A percentile compares a stretch with the other conserved stretches of the same genome.
Conservation (phyloP, 305 asterid species). For the Coffea humblotiana region DNA sequence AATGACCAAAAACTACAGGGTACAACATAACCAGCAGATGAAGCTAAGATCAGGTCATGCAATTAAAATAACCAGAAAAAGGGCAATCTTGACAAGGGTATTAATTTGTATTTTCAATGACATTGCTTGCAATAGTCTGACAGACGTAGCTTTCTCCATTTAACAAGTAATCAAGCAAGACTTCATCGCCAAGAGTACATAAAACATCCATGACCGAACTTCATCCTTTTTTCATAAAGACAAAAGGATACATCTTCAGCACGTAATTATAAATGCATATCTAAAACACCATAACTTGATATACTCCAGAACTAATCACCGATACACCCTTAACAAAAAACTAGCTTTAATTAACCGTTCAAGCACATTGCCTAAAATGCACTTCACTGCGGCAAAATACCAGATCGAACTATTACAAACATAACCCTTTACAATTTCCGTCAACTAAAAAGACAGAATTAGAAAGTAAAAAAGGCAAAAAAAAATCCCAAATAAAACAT, state of each 20-base stretch:
- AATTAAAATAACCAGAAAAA: background rate
- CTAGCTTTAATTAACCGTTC: background rate
- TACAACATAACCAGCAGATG: background rate
- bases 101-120: background rate
- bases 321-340: background rate
- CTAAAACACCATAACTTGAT: background rate
- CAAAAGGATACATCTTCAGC: background rate
- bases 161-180: background rate
- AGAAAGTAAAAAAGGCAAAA: background rate
- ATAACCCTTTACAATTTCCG: background rate
- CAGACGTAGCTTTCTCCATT: background rate
- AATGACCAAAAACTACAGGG: background rate
- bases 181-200: background rate
- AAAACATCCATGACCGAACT: background rate
- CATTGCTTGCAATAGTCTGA: background rate
- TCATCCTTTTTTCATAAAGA: background rate
- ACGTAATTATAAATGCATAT: background rate
- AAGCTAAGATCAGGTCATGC: background rate
- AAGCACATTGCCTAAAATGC: background rate
- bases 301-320: background rate
- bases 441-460: background rate
- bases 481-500: background rate
- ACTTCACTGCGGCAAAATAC: background rate
- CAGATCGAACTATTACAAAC: background rate
- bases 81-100: background rate